These are phyloP conservation scores for Cercospora sp. DNA, from an alignment of 2,329 filamentous ascomycete genomes.

Conservation along the genomic window DNA sequence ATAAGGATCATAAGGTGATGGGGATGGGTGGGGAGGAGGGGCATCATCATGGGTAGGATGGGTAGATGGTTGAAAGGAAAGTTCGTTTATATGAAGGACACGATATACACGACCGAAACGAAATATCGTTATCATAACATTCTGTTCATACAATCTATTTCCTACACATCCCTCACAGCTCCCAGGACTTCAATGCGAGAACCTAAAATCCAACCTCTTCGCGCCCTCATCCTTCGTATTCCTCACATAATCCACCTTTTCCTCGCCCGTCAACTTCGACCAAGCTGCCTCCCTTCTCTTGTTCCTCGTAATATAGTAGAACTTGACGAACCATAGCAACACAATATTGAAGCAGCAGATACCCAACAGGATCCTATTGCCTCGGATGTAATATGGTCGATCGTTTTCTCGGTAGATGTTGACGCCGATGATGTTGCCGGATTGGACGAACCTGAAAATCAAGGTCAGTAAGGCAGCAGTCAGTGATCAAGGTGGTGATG, in stretches of 20 bases:
- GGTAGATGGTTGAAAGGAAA: too few relatives aligned
- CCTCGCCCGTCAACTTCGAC: constrained; percentile 42
- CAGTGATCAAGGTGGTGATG: not conserved
- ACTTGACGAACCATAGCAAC: constrained; percentile 37
- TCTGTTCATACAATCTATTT: not conserved
- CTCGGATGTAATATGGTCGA: constrained; percentile 47
- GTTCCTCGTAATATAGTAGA: constrained; percentile 40
- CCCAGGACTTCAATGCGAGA: constrained; percentile 28
- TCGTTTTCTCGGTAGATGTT: constrained; percentile 55
- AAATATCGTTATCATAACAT: not conserved
- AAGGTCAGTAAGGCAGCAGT: not conserved
- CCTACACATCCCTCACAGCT: too few relatives aligned
- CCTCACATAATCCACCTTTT: constrained; percentile 40
- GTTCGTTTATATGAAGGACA: too few relatives aligned
- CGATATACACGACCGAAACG: too few relatives aligned
- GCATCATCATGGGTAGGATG: not conserved
- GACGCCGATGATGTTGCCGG: constrained; percentile 49
- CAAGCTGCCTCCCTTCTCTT: constrained; percentile 37
- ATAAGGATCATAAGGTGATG: not conserved
- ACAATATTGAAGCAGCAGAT: constrained; percentile 38
- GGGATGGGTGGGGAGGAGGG: not conserved
- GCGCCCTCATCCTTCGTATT: constrained; percentile 42
- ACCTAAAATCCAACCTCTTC: constrained; percentile 40
- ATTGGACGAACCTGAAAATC: constrained; percentile 37
- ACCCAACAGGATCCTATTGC: constrained; percentile 41